Evolutionary conservation across 2,329 filamentous ascomycete species (phyloP).

Genomic region (Microcyclosporella mali): DNA sequence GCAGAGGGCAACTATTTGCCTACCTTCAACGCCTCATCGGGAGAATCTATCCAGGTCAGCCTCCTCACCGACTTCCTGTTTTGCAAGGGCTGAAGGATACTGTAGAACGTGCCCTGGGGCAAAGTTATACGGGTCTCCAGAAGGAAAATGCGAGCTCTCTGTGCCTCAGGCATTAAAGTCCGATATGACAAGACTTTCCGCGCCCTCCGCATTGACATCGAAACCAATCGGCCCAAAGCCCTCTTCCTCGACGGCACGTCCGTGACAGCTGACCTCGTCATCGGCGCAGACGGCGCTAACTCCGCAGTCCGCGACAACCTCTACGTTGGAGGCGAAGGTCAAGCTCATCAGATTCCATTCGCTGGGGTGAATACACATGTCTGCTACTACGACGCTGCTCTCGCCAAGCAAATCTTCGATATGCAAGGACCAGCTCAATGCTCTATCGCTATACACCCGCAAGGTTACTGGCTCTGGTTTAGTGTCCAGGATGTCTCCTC

Average conservation of each 20-base stretch:
- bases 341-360: slow-evolving; percentile 5
- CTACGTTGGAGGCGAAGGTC: slow-evolving; percentile 1
- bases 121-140: slow-evolving; percentile 11
- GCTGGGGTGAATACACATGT: slow-evolving; percentile 9
- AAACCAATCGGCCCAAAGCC: background rate
- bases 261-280: slow-evolving; percentile 5
- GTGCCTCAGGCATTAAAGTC: slow-evolving; percentile 5
- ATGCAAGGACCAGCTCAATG: slow-evolving; percentile 4
- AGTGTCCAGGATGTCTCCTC: slow-evolving; percentile 7
- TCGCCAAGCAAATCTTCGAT: background rate
- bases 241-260: slow-evolving; percentile 8
- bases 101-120: slow-evolving; percentile 8
- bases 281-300: slow-evolving; percentile 16
- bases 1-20: slow-evolving; percentile 8
- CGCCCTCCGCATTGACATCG: background rate
- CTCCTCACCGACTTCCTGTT: background rate
- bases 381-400: slow-evolving; percentile 5
- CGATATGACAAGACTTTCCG: slow-evolving; percentile 2
- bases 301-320: slow-evolving; percentile 9
- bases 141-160: slow-evolving; percentile 8
- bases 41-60: slow-evolving; percentile 3
- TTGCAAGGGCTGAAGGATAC: too few species aligned
- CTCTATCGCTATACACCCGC: slow-evolving; percentile 6
- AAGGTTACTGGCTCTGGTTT: slow-evolving; percentile 10
- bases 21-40: slow-evolving; percentile 8